Base-by-base conservation (phyloP, 345 rosid species). In the Rhizophora mangle region DNA sequence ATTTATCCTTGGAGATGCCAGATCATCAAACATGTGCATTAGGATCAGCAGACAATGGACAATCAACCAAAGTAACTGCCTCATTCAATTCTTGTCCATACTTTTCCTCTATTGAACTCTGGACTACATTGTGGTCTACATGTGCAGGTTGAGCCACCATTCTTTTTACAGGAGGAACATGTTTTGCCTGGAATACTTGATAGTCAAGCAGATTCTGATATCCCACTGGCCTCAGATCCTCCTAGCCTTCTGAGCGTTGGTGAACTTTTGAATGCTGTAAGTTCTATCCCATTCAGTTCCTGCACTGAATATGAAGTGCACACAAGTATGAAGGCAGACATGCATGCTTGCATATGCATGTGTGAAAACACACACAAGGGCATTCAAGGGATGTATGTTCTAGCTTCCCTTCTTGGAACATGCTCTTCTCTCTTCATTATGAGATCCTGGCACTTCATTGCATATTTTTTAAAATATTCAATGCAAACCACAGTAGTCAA, bases 211-310 rank as follows among this genome's bases (percentile, higher is more conserved):
- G 69, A 79, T 72, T 56, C 59, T 62, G 74, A 71, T 59, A 43
- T 66, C 61, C 74, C 52, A 68, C 78, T 76, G 57, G 67, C 49
- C 7, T 37, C 54, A 30, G 79, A 76, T 75, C 74, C 70, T 68
- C 78, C 72, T 2, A 74, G 67, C 60, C 88, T 89, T 69, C 65
- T 86, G 32, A 88, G 88, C 68, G 80, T 86, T 32, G 87, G 83
- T 70, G 85, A 87, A 70, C 87, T 87, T 81, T 76, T 87, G 56
- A 71, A 65, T 72, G 78, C 85, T 31, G 96, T 89, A 67, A 85
- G 94, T 76, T 46, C 4, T 60, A 21, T 55, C 15, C 59, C 59
- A 21, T 55, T 55, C 27, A 39, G 47, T 39, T 39, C 4, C 11
- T 39, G 16, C 4, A 39, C 47, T 10, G 47, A 39, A 39, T 39